Evolutionary conservation across 768 basidiomycete genomes (phyloP), one percentile per base, ranked within the genome.

Genomic region (Kondoa malvinella): DNA sequence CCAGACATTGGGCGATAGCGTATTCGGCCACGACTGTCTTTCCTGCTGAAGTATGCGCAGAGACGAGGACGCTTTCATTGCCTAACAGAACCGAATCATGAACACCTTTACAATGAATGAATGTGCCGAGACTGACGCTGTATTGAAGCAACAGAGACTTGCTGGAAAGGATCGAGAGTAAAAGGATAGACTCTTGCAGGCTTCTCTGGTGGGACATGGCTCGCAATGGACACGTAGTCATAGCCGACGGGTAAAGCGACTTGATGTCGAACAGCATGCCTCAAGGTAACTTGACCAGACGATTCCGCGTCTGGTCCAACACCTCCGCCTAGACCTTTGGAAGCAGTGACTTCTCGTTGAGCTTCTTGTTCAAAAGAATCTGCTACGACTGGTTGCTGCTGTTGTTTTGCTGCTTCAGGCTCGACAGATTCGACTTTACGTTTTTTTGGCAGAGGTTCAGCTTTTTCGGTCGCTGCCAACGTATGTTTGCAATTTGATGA

Each of bases 21-120:
- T 97, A 99, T 80, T 99, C 95, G 59, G 95, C 95, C 69, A 99
- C 95, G 70, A 97, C 95, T 1, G 95, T 99, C 80, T 99, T 99
- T 75, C 95, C 95, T 34, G 95, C 95, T 78, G 89, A 92, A 3
- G 95, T 99, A 80, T 99, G 95, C 0, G 95, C 95, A 27, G 94
- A 96, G 17, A 99, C 95, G 64, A 99, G 81, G 2, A 97, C 94
- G 74, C 88, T 91, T 80, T 99, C 95, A 76, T 95, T 94, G 50
- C 40, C 40, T 50, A 21, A n/a, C n/a, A n/a, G n/a, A n/a, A n/a
- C n/a, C n/a, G 21, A 50, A 50, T 50, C 40, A 21, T 50, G 21
- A 50, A 21, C 40, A 50, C 8, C 40, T 50, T 50, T 8, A 21
- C 21, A 8, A 21, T 21, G 40, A 8, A 50, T 21, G 40, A 50